Percentiles rank a stretch among this genome's conserved stretches.
Conservation (phyloP, 1,284 basidiomycete genomes). For the Fistulinella cinereoalba region DNA sequence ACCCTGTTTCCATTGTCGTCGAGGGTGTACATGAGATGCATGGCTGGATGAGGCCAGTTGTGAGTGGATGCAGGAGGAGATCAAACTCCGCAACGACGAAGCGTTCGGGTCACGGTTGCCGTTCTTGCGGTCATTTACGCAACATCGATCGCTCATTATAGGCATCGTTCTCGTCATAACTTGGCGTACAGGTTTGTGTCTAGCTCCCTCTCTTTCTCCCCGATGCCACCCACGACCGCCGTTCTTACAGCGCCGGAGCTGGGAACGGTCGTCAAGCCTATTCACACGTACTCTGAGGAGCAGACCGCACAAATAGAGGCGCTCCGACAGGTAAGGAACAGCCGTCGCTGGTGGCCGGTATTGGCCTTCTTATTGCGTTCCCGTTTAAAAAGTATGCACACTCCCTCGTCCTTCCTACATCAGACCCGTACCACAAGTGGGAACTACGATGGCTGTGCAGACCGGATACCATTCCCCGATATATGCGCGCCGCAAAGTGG, state of each 20-base stretch:
- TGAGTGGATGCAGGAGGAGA: not conserved
- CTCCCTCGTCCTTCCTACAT: constrained; percentile 56
- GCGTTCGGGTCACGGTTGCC: too few relatives aligned
- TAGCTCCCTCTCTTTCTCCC: not conserved
- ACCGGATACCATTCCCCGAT: constrained; percentile 73
- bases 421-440: constrained; percentile 72
- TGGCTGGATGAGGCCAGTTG: constrained; percentile 35
- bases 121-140: not conserved
- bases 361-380: not conserved
- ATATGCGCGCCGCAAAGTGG: constrained; percentile 85
- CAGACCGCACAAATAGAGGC: constrained; percentile 59
- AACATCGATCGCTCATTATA: not conserved
- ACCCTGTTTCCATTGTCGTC: constrained; percentile 78
- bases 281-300: constrained; percentile 59
- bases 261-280: constrained; percentile 50
- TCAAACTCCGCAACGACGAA: constrained; percentile 19
- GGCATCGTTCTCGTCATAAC: constrained; percentile 1
- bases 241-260: constrained; percentile 46
- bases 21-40: constrained; percentile 94
- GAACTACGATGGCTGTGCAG: constrained; percentile 73
- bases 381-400: constrained; percentile 55
- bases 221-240: constrained; percentile 38
- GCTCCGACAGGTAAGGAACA: constrained; percentile 53
- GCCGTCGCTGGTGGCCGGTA: not conserved
- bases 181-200: not conserved